Base-by-base conservation (phyloP, 345 rosid species). In the Psidium guajava region DNA sequence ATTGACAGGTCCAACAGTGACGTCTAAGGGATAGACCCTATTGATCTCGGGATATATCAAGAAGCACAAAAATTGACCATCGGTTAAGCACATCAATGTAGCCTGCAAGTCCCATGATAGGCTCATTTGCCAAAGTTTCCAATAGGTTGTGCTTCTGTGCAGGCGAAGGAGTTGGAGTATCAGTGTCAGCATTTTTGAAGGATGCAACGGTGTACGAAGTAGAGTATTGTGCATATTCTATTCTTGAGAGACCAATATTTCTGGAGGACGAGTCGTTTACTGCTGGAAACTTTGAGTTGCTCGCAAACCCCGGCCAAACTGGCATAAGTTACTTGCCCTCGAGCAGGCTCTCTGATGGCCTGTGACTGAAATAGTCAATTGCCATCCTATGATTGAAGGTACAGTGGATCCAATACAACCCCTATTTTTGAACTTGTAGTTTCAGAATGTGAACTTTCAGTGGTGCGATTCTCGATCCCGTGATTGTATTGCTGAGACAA, bases 151-250 rank as follows among this genome's bases (percentile, higher is more conserved):
- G n/a, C 47, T 44, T 51, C 27, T 51, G 49, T 87, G 83, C 92
- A 96, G 98, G 98, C 86, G 98, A 96, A 91, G 98, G 95, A 86
- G 98, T 96, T n/a, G 96, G 95, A 32, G 92, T 93, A 54, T 90
- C 95, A 1, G 90, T 96, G 74, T 93, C 95, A 11, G 91, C 93
- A 10, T 93, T 92, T 81, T 83, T 88, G 89, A 89, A 90, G 87
- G 94, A 90, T 25, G 59, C 82, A 5, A 90, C 85, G 0, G 98
- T 96, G 4, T 85, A 86, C 32, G 94, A 91, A 81, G 99, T 94
- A 54, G 95, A 93, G 18, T 95, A 94, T 40, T 97, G 98, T 90
- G 98, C 93, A 25, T 94, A 90, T 90, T 87, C 94, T 11, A 88
- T 90, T 40, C 85, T 97, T 83, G 91, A 91, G 85, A 93, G 99